Evolutionary conservation across 176 grass and related monocot genomes (phyloP).

Genomic region (Hyparrhenia diplandra): DNA sequence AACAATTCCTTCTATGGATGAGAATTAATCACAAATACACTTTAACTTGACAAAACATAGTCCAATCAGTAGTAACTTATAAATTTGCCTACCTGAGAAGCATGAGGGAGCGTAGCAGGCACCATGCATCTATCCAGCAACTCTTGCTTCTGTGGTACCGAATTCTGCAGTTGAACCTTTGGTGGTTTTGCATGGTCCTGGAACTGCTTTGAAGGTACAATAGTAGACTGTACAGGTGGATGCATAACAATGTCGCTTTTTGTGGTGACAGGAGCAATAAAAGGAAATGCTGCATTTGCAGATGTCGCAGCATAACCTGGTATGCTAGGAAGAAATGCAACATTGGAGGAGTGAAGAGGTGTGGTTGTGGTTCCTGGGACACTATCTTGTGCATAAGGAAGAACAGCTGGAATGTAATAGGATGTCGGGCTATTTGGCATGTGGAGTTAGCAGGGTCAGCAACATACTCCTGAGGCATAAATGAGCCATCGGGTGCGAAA

Average conservation of each 20-base stretch:
- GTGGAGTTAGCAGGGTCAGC: conserved; percentile 40
- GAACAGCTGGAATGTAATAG: conserved; percentile 52
- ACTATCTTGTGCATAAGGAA: conserved; percentile 49
- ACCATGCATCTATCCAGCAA: conserved; percentile 19
- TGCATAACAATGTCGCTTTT: conserved; percentile 25
- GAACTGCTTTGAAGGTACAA: conserved; percentile 54
- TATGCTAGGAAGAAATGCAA: conserved; percentile 32
- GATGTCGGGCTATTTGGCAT: conserved; percentile 45
- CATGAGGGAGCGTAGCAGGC: conserved; percentile 24
- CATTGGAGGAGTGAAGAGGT: conserved; percentile 18
- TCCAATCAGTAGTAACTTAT: background rate
- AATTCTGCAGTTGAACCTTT: conserved; percentile 39
- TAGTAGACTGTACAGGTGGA: conserved; percentile 39
- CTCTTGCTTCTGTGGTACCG: conserved; percentile 46
- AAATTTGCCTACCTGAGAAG: conserved; percentile 42
- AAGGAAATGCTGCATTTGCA: conserved; percentile 20
- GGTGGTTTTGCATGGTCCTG: conserved; percentile 30
- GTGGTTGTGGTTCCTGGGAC: conserved; percentile 20
- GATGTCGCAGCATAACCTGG: conserved; percentile 36
- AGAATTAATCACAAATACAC: background rate
- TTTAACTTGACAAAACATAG: background rate
- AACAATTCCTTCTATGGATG: background rate
- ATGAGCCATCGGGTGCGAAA: conserved; percentile 41
- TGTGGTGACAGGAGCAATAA: conserved; percentile 21
- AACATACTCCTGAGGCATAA: conserved; percentile 45